These are phyloP conservation scores for Fistulinella cinereoalba DNA, from an alignment of 1,284 basidiomycete genomes.

Conservation along the genomic window DNA sequence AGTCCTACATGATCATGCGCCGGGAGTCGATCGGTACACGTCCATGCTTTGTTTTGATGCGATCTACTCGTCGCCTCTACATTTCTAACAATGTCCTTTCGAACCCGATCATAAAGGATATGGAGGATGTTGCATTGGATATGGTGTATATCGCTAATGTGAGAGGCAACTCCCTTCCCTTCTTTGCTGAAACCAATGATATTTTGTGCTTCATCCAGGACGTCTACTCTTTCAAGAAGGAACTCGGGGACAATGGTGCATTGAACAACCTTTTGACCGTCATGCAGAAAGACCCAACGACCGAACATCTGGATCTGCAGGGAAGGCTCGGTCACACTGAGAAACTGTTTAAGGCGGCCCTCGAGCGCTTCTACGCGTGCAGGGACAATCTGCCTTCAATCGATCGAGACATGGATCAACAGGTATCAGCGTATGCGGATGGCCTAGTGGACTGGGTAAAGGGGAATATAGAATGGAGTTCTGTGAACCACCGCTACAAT, in stretches of 20 bases:
- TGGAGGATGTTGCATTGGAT: conserved; percentile 28
- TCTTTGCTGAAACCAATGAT: not conserved
- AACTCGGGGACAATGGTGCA: conserved; percentile 27
- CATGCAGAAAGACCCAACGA: conserved; percentile 19
- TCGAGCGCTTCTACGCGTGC: conserved; percentile 22
- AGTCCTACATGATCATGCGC: conserved; percentile 28
- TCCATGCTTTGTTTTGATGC: conserved; percentile 30
- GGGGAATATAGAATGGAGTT: conserved; percentile 32
- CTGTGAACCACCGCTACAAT: conserved; percentile 27
- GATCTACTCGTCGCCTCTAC: conserved; percentile 28
- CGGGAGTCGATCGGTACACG: conserved; percentile 29
- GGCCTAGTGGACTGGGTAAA: conserved; percentile 27
- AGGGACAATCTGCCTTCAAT: conserved; percentile 21
- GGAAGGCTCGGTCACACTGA: conserved; percentile 15
- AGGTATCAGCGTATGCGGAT: conserved; percentile 25
- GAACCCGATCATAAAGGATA: conserved; percentile 23
- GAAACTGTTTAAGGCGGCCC: conserved; percentile 14
- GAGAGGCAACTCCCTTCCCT: not conserved
- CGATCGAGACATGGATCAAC: conserved; percentile 12
- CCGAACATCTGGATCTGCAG: conserved; percentile 19
- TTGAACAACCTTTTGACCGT: conserved; percentile 27
- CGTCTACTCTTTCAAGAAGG: conserved; percentile 32
- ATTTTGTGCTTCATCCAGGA: conserved; percentile 15
- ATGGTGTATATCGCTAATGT: conserved; percentile 31
- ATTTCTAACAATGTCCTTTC: conserved; percentile 24